These are phyloP conservation scores for Cystoisospora suis DNA, from an alignment of 169 alveolate genomes.

Conservation along the genomic window DNA sequence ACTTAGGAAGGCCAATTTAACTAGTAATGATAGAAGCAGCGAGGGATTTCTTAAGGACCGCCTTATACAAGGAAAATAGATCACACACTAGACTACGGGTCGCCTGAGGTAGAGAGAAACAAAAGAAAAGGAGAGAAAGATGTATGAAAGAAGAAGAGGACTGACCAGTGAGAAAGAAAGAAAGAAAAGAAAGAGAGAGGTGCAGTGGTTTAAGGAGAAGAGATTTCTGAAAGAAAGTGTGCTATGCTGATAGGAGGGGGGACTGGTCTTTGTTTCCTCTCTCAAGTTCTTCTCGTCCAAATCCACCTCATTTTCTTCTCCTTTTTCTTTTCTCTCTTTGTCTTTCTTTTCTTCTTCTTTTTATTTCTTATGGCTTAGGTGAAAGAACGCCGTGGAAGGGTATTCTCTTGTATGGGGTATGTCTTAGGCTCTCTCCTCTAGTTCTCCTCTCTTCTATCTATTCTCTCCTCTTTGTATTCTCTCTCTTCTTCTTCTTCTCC, in stretches of 20 bases:
- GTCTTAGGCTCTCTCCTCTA: background rate
- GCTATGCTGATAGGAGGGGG: too few relatives aligned
- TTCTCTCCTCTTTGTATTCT: background rate
- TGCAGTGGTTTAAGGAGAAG: background rate
- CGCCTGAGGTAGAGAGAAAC: background rate
- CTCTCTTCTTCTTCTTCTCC: background rate
- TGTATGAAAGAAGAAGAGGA: background rate
- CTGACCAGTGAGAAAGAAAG: background rate
- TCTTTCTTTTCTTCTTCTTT: background rate
- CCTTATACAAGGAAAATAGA: too few relatives aligned
- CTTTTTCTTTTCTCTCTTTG: background rate
- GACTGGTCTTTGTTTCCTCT: too few relatives aligned
- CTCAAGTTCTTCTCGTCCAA: background rate
- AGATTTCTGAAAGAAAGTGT: too few relatives aligned
- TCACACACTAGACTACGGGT: too few relatives aligned
- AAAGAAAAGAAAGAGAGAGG: background rate
- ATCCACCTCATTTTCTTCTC: background rate
- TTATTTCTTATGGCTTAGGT: slow-evolving; percentile 7
- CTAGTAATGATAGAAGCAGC: too few relatives aligned
- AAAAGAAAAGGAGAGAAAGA: background rate
- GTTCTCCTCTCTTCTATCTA: background rate
- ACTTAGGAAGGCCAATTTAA: too few relatives aligned
- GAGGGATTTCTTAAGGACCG: too few relatives aligned
- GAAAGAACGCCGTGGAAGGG: slow-evolving; percentile 76
- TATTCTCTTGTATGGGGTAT: slow-evolving; percentile 71